These are phyloP conservation scores for Trichomonascaceae sp. DNA, from an alignment of 1,139 yeast genomes.

Conservation along the genomic window DNA sequence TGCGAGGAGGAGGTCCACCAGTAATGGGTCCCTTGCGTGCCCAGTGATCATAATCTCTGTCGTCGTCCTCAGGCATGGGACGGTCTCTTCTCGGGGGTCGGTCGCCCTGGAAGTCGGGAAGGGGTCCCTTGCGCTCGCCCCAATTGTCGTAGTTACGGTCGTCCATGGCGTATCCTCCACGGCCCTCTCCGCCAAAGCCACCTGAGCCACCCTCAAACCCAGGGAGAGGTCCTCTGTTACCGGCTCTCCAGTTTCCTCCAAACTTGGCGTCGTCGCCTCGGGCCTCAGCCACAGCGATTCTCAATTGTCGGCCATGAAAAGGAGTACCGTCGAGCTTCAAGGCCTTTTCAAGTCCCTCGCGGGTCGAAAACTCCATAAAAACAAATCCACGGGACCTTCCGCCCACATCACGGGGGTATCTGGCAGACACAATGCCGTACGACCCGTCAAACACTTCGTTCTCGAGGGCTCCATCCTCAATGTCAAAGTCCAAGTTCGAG, in stretches of 20 bases:
- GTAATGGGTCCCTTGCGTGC: slow-evolving; percentile 26
- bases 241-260: slow-evolving; percentile 52
- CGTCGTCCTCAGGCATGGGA: slow-evolving; percentile 7
- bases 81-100: slow-evolving; percentile 9
- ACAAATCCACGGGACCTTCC: slow-evolving; percentile 74
- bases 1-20: background rate
- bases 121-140: slow-evolving; percentile 22
- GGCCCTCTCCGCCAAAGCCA: slow-evolving; percentile 5
- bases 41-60: slow-evolving; percentile 29
- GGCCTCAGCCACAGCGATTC: slow-evolving; percentile 74
- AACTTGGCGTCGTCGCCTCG: slow-evolving; percentile 35
- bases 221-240: slow-evolving; percentile 22
- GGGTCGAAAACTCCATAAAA: slow-evolving; percentile 65
- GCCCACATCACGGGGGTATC: slow-evolving; percentile 49
- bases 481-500: slow-evolving; percentile 77
- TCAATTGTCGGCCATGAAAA: slow-evolving; percentile 56
- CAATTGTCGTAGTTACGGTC: slow-evolving; percentile 21
- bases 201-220: slow-evolving; percentile 3
- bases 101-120: slow-evolving; percentile 13
- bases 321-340: slow-evolving; percentile 58
- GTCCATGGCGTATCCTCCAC: slow-evolving; percentile 5
- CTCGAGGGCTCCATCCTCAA: slow-evolving; percentile 46
- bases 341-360: slow-evolving; percentile 61
- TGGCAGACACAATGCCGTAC: slow-evolving; percentile 48
- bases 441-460: slow-evolving; percentile 49